Evolutionary conservation across 768 basidiomycete genomes (phyloP), one percentile per base, ranked within the genome.

Genomic region (Cystoderma amianthinum): DNA sequence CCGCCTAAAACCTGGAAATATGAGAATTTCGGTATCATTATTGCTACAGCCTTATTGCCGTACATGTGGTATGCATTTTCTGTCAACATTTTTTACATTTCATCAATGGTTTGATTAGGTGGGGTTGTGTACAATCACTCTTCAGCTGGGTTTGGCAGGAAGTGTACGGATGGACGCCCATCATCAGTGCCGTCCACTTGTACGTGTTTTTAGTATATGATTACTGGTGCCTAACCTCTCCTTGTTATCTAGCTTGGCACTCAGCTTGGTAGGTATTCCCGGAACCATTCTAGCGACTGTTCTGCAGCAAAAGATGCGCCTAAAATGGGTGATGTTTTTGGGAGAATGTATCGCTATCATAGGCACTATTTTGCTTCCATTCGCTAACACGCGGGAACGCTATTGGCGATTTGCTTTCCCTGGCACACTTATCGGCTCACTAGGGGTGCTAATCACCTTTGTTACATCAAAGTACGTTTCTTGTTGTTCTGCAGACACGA

Each of bases 381-480:
- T 65, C 32, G 65, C 63, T 0, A 62, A 69, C 42, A 45, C 41
- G 3, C 59, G 64, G 5, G 58, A 57, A 9, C 49, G 60, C 33
- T 76, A 76, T 52, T 76, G 69, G 72, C 34, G 46, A 1, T 58
- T 60, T 43, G 51, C 65, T 35, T 68, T 76, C 43, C 71, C 74
- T 24, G 74, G 61, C 12, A 71, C 74, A 48, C 38, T 59, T 18
- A 43, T 76, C 32, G 74, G 72, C 4, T 61, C 65, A 16, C 56
- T 59, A 10, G 74, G 74, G 3, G 50, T 56, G 2, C 67, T 66
- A 57, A 45, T 74, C 38, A 50, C 58, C 6, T 76, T 9, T 15
- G 28, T 9, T 9, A 30, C 28, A 30, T 9, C 15, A 9, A 30
- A 30, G 28, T 30, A 15, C 15, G 28, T 30, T 9, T 30, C 15